A percentile compares a stretch with the other conserved stretches of the same genome.
Evolutionary conservation across 495 filamentous ascomycete genomes (phyloP).

Genomic region (Aspergillus homomorphus): DNA sequence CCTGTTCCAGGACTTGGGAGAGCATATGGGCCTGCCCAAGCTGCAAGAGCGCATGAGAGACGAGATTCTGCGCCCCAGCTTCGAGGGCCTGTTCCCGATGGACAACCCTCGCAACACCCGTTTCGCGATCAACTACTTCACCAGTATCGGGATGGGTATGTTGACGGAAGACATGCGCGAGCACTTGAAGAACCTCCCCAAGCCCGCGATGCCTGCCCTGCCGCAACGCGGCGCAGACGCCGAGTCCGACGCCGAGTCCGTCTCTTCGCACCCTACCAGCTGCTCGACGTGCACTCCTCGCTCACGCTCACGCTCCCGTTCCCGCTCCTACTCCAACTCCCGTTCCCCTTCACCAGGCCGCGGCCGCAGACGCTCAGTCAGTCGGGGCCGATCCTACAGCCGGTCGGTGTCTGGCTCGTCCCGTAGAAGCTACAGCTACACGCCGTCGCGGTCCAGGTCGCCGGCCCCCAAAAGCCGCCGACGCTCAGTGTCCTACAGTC

Average conservation of each 20-base stretch:
- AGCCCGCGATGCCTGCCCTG: constrained; percentile 67
- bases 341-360: constrained; percentile 34
- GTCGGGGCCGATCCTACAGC: constrained; percentile 35
- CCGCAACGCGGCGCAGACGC: constrained; percentile 52
- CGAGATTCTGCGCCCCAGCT: constrained; percentile 70
- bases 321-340: constrained; percentile 41
- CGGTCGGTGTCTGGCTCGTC: constrained; percentile 40
- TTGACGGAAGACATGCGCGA: constrained; percentile 96
- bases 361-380: constrained; percentile 25
- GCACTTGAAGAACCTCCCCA: constrained; percentile 78
- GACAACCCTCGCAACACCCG: constrained; percentile 86
- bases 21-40: constrained; percentile 79
- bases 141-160: constrained; percentile 89
- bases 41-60: constrained; percentile 74
- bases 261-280: constrained; percentile 59
- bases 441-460: constrained; percentile 36
- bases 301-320: constrained; percentile 35
- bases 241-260: constrained; percentile 55
- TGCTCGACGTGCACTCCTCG: constrained; percentile 43
- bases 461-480: constrained; percentile 24
- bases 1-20: constrained; percentile 85
- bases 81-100: constrained; percentile 82
- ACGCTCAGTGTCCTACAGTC: constrained; percentile 35
- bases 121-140: constrained; percentile 99
- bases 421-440: constrained; percentile 37